Evolutionary conservation across 495 filamentous ascomycete genomes (phyloP), one percentile per base, ranked within the genome.

Genomic region (Trichocladium antarcticum): DNA sequence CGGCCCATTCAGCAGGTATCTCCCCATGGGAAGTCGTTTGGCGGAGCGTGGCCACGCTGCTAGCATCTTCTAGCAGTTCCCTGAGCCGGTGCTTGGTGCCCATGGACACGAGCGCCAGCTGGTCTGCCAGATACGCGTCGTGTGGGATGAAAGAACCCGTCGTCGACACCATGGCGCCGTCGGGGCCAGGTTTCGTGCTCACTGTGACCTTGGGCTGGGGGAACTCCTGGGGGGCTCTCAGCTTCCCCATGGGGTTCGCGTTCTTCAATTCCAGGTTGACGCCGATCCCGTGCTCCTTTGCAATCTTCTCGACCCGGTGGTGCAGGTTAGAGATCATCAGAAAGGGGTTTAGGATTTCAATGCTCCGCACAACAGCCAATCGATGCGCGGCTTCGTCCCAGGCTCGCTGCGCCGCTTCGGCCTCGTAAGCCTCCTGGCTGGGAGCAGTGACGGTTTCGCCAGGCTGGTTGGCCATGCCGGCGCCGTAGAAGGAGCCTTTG

Each of bases 101-200:
- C 27, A 92, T 74, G 8, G 85, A 89, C 27, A 93, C 45, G 21
- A 93, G 70, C 21, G 82, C 78, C 16, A 93, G 56, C 41, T 94
- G 79, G 42, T 94, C 85, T 12, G 80, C 79, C 28, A 92, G 63
- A 29, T 72, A 75, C 1, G 81, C 72, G 9, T 83, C 82, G 21
- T 76, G 68, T 14, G 79, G 79, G 17, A 89, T 74, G n/a, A 85
- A 71, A 2, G 79, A 77, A 1, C 80, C 80, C 2, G 71, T 74
- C 4, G 81, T 77, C 14, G 73, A 58, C 2, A 80, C 72, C 4
- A 81, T 60, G 10, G 71, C 69, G 10, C 75, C 78, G 55, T 82
- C 75, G 0, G 75, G 72, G 1, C 68, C 73, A 8, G 53, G 50
- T 37, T 65, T 62, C 14, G 70, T 65, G 14, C 52, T 53, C 7